These are phyloP conservation scores for Coemansia sp. DNA, from an alignment of 192 early-diverging fungal genomes.

Conservation along the genomic window DNA sequence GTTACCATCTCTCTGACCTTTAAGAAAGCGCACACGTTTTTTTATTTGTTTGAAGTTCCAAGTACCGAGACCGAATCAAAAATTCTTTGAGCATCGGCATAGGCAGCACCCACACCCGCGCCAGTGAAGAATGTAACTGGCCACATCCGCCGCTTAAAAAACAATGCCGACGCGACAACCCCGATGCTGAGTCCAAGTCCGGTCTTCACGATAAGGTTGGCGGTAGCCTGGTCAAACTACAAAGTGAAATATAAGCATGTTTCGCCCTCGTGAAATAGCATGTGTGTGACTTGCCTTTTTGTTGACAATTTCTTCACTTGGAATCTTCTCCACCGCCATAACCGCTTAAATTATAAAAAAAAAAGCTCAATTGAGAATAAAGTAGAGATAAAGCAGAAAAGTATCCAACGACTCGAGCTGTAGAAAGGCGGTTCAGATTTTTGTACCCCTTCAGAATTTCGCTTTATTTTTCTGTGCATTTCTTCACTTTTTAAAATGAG, in stretches of 20 bases:
- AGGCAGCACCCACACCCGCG: conserved; percentile 77
- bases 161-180: conserved; percentile 79
- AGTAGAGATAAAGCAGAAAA: neutral
- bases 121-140: conserved; percentile 82
- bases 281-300: conserved; percentile 53
- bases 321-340: conserved; percentile 49
- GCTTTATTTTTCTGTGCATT: neutral
- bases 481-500: conserved; percentile 13
- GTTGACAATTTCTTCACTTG: conserved; percentile 62
- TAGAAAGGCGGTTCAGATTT: neutral
- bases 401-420: neutral
- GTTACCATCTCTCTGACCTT: no score
- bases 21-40: no score
- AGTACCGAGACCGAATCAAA: conserved; percentile 49
- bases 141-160: conserved; percentile 85
- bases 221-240: conserved; percentile 83
- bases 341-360: conserved; percentile 1
- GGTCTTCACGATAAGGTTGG: conserved; percentile 78
- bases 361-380: neutral
- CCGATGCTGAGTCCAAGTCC: conserved; percentile 81
- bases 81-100: conserved; percentile 72
- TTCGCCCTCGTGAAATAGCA: neutral
- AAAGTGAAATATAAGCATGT: conserved; percentile 2
- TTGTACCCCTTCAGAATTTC: neutral
- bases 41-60: conserved; percentile 3